These are phyloP conservation scores for Botrytis aclada DNA, from an alignment of 2,329 filamentous ascomycete species.

Conservation along the genomic window DNA sequence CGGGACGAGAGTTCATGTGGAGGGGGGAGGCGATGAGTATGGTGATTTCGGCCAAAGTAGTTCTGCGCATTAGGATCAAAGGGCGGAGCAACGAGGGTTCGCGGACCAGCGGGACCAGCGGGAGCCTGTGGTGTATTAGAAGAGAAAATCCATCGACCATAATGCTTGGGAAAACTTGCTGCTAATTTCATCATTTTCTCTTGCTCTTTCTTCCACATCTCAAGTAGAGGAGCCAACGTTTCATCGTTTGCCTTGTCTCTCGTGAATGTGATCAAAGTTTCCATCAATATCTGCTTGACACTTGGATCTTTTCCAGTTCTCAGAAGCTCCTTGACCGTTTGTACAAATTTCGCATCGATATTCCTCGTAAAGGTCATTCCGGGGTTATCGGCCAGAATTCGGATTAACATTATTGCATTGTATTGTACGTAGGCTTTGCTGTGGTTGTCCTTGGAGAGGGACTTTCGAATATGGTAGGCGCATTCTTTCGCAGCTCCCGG, in stretches of 20 bases:
- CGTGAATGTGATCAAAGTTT: slow-evolving; percentile 79
- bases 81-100: slow-evolving; percentile 45
- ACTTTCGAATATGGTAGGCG: slow-evolving; percentile 77
- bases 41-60: slow-evolving; percentile 49
- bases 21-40: slow-evolving; percentile 53
- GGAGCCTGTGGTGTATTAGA: slow-evolving; percentile 15
- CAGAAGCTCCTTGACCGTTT: slow-evolving; percentile 71
- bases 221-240: slow-evolving; percentile 64
- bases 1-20: slow-evolving; percentile 76
- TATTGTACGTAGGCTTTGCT: slow-evolving; percentile 73
- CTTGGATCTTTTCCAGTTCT: slow-evolving; percentile 67
- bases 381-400: slow-evolving; percentile 90
- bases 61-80: slow-evolving; percentile 39
- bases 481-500: slow-evolving; percentile 80
- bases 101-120: slow-evolving; percentile 41
- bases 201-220: slow-evolving; percentile 92
- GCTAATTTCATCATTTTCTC: slow-evolving; percentile 53
- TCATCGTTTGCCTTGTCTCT: slow-evolving; percentile 65
- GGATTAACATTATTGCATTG: slow-evolving; percentile 92
- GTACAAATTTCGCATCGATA: slow-evolving; percentile 79
- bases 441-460: slow-evolving; percentile 69
- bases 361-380: slow-evolving; percentile 88
- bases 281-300: slow-evolving; percentile 81
- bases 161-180: slow-evolving; percentile 25
- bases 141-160: background rate